phyloP scores from a whole-genome alignment of 306 rosid species.

The Mucuna pruriens region DNA sequence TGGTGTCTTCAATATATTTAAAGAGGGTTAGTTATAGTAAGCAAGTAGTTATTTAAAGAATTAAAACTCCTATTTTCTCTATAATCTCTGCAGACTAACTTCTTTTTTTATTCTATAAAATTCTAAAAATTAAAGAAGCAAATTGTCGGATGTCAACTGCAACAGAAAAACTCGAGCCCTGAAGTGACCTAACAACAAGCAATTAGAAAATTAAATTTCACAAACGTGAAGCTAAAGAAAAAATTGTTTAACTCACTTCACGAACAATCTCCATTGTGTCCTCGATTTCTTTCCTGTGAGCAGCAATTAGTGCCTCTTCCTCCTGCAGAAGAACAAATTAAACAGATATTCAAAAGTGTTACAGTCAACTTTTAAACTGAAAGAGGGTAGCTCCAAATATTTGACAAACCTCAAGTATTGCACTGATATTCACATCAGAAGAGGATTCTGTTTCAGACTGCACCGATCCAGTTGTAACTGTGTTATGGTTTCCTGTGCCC shows the following conservation, averaged over 20 bases:
- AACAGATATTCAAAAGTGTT: constrained; percentile 33
- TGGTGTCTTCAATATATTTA: not conserved
- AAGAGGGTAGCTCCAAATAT: constrained; percentile 1
- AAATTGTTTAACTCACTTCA: constrained; percentile 67
- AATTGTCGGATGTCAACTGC: not conserved
- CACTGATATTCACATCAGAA: constrained; percentile 76
- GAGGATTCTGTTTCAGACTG: constrained; percentile 63
- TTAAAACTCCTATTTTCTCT: not conserved
- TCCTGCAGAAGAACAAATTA: constrained; percentile 60
- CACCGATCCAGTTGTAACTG: constrained; percentile 53
- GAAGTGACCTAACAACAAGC: not conserved
- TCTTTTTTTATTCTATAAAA: not conserved
- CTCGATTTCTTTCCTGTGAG: constrained; percentile 97
- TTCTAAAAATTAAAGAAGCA: not conserved
- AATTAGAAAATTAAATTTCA: constrained; percentile 16
- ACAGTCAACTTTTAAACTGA: not conserved
- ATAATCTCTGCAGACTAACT: not conserved
- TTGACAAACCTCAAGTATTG: constrained; percentile 84
- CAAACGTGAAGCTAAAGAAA: constrained; percentile 13
- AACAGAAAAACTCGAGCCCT: constrained; percentile 2
- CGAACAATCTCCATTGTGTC: constrained; percentile 99
- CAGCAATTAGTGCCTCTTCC: constrained; percentile 93
- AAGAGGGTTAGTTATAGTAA: not conserved
- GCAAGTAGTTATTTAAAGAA: not conserved
- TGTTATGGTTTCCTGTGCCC: constrained; percentile 49